These are phyloP conservation scores for Quercus alba DNA, from an alignment of 306 rosid species.

Conservation along the genomic window DNA sequence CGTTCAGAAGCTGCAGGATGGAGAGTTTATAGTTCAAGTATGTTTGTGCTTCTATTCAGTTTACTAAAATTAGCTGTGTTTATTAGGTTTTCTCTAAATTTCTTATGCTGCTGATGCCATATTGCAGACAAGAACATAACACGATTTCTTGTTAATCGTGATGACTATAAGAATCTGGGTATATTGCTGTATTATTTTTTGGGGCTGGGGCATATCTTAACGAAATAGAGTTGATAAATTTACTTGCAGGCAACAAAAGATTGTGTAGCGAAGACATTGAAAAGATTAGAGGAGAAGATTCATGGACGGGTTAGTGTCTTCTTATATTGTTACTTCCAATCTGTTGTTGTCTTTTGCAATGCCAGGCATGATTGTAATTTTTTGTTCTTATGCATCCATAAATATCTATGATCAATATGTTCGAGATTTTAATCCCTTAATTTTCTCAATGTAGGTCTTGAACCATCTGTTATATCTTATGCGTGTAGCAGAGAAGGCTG, in stretches of 20 bases:
- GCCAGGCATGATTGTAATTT: constrained; percentile 3
- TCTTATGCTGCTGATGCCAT: constrained; percentile 15
- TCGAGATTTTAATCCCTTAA: constrained; percentile 28
- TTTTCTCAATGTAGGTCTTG: constrained; percentile 63
- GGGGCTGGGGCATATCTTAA: constrained; percentile 8
- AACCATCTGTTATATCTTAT: constrained; percentile 81
- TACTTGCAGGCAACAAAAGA: constrained; percentile 90
- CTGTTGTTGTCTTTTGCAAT: neutral
- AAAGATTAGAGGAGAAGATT: constrained; percentile 97
- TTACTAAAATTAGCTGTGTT: neutral
- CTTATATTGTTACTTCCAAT: constrained; percentile 5
- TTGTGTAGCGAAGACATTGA: constrained; percentile 97
- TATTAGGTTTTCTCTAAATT: constrained; percentile 13
- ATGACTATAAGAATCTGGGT: constrained; percentile 2
- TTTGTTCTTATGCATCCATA: neutral
- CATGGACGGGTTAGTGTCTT: constrained; percentile 74
- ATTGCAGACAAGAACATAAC: neutral
- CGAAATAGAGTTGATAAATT: constrained; percentile 12
- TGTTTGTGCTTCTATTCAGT: constrained; percentile 17
- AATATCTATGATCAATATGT: constrained; percentile 6
- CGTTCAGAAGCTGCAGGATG: constrained; percentile 92
- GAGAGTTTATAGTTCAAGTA: constrained; percentile 98
- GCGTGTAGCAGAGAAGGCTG: constrained; percentile 77
- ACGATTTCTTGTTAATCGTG: neutral
- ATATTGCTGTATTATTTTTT: neutral